Conservation (phyloP, 768 basidiomycete species). For the Suillus subalutaceus region DNA sequence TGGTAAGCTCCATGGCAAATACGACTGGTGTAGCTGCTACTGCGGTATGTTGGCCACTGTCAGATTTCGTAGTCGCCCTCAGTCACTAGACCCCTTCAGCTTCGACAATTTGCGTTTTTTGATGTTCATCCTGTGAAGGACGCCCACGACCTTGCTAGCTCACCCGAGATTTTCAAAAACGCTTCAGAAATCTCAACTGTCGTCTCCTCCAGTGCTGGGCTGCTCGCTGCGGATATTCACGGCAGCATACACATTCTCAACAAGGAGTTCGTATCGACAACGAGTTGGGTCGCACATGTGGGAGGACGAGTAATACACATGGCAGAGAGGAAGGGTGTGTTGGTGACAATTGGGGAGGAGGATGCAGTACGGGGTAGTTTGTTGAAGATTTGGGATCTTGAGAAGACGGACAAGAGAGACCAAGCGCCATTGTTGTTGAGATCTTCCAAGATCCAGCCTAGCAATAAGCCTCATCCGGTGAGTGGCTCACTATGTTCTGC, state of each 20-base stretch:
- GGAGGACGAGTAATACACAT: slow-evolving; percentile 86
- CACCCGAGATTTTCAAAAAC: slow-evolving; percentile 80
- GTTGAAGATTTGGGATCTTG: slow-evolving; percentile 89
- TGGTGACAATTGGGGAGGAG: slow-evolving; percentile 95
- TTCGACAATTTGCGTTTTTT: slow-evolving; percentile 92
- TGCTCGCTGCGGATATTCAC: slow-evolving; percentile 84
- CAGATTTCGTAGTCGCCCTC: not conserved
- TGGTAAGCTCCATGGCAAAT: not conserved
- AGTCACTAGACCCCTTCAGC: slow-evolving; percentile 46
- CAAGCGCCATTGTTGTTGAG: slow-evolving; percentile 66
- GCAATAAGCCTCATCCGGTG: slow-evolving; percentile 80
- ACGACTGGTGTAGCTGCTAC: slow-evolving; percentile 8
- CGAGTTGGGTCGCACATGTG: slow-evolving; percentile 80
- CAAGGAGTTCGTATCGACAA: slow-evolving; percentile 67
- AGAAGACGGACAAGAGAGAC: slow-evolving; percentile 66
- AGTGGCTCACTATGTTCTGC: slow-evolving; percentile 15
- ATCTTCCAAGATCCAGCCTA: slow-evolving; percentile 74
- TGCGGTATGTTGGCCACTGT: slow-evolving; percentile 19
- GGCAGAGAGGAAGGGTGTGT: slow-evolving; percentile 75
- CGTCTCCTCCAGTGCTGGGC: slow-evolving; percentile 61
- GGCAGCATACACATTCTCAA: slow-evolving; percentile 80
- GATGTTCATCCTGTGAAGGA: slow-evolving; percentile 78
- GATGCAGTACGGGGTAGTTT: slow-evolving; percentile 64
- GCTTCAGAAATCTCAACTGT: slow-evolving; percentile 77
- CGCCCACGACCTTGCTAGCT: slow-evolving; percentile 69